Evolutionary conservation across 1,284 basidiomycete species (phyloP).

Genomic region (Ustilago xerochloae): DNA sequence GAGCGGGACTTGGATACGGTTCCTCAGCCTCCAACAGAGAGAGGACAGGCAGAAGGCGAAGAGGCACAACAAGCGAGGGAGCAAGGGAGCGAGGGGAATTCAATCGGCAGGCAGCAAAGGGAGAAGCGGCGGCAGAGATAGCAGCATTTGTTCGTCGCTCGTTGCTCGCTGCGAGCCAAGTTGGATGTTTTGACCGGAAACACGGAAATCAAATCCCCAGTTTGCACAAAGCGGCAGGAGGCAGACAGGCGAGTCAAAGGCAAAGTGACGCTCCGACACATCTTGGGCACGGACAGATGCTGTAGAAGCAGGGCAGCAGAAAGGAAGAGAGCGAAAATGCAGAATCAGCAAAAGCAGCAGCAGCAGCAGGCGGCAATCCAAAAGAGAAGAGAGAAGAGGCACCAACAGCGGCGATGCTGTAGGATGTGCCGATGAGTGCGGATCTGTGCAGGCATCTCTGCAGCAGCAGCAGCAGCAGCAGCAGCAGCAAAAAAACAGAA

Average conservation of each 20-base stretch:
- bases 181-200: background rate
- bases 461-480: background rate
- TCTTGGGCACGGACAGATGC: constrained; percentile 4
- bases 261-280: constrained; percentile 5
- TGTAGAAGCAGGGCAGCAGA: background rate
- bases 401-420: no score
- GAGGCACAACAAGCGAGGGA: background rate
- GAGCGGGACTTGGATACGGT: background rate
- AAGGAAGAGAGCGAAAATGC: background rate
- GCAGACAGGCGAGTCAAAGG: background rate
- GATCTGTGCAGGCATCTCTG: constrained; percentile 9
- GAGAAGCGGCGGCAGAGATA: background rate
- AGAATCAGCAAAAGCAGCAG: background rate
- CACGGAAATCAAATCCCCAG: background rate
- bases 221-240: background rate
- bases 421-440: constrained; percentile 5
- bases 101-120: background rate
- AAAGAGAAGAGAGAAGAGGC: background rate
- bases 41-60: background rate
- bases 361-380: constrained; percentile 2
- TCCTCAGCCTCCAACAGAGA: background rate
- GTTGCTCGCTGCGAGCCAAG: background rate
- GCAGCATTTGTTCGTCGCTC: background rate
- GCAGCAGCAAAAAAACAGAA: background rate
- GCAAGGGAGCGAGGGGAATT: background rate